Base-by-base conservation (phyloP, 2,329 filamentous ascomycete species). In the Zelopaecilomyces penicillatus region DNA sequence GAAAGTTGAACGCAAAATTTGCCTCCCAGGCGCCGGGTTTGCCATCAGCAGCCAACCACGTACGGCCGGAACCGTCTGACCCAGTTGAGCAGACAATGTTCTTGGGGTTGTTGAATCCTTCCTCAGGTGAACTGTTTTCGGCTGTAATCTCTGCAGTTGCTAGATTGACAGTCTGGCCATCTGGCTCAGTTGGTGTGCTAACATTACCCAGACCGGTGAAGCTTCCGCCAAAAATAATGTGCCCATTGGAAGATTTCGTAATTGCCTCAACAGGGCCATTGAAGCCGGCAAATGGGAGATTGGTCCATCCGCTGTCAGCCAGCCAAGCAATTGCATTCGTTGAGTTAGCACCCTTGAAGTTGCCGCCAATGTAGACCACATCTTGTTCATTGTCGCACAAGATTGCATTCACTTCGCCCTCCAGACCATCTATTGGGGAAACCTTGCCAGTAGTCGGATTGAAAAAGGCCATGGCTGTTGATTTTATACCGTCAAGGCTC, bases 221-320 rank as follows among this genome's bases (percentile, higher is more conserved):
- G 45, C 78, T 79, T 41, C 93, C 93, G 39, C 88, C 94, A 60
- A 96, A 98, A 44, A 97, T 78, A 52, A 98, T 86, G 59, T 94
- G 85, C 6, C 86, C 87, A 54, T 87, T 85, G 2, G 82, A 73
- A 19, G 83, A 79, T 66, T 87, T 89, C 41, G 81, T 75, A 54
- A 98, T 97, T 33, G 90, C 85, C 50, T 80, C 79, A 42, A 98
- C 89, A 2, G 87, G 87, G 28, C 90, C 90, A 65, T 97, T 97
- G 67, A 98, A 95, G 26, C 94, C 94, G 35, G 82, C 81, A 68
- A 98, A 98, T 3, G 91, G 85, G 45, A 98, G 68, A 57, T 87
- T 85, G 19, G 76, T 77, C 83, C 87, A 96, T 40, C 78, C 80
- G 30, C 79, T 69, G 7, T 70, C 76, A 28, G 71, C 71, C 27